Percentiles rank a stretch among this genome's conserved stretches.
Conservation (phyloP, 805 yeast genomes). For the Sugiyamaella americana region DNA sequence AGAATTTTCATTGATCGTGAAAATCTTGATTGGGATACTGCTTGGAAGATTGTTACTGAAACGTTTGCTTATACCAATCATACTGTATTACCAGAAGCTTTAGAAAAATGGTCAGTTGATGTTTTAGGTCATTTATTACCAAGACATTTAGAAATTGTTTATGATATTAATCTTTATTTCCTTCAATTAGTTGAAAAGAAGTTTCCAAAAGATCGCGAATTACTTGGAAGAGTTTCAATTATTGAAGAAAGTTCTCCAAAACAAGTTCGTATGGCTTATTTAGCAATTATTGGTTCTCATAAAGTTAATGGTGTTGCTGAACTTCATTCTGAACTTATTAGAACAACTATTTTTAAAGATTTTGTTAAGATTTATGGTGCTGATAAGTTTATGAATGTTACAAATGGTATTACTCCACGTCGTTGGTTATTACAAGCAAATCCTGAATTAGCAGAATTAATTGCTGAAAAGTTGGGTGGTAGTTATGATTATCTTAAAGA, state of each 20-base stretch:
- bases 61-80: constrained; percentile 93
- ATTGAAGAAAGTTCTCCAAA: constrained; percentile 79
- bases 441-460: constrained; percentile 69
- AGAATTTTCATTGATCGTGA: constrained; percentile 81
- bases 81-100: constrained; percentile 90
- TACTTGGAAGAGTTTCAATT: constrained; percentile 67
- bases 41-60: constrained; percentile 74
- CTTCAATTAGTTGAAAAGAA: constrained; percentile 65
- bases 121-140: constrained; percentile 74
- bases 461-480: constrained; percentile 61
- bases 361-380: constrained; percentile 77
- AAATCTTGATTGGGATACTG: constrained; percentile 71
- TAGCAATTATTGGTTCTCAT: constrained; percentile 89
- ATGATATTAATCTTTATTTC: constrained; percentile 75
- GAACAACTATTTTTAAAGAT: constrained; percentile 83
- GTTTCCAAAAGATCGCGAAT: constrained; percentile 68
- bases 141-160: constrained; percentile 84
- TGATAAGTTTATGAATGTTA: constrained; percentile 83
- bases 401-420: constrained; percentile 94
- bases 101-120: constrained; percentile 92
- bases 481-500: constrained; percentile 58
- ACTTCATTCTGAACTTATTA: constrained; percentile 84
- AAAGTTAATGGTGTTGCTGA: constrained; percentile 96
- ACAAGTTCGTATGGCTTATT: constrained; percentile 84
- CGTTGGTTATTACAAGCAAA: constrained; percentile 95